Base-by-base conservation (phyloP, 257 asterid species). In the Nicotiana attenuata region DNA sequence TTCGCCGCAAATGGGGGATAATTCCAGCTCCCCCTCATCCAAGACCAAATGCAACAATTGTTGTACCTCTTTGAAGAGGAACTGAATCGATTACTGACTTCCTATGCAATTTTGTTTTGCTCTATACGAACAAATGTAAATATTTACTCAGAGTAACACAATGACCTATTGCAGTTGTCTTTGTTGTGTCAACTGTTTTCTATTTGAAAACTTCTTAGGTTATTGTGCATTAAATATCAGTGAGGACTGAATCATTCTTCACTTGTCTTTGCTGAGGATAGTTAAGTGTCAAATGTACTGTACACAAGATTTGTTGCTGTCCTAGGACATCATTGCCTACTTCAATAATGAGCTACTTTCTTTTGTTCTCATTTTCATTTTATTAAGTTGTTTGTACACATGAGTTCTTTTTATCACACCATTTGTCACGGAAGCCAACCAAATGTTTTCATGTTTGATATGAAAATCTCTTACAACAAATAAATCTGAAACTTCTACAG, bases 1-100 rank as follows among this genome's bases (percentile, higher is more conserved):
- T 96, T 81, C 97, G 97, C 47, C 88, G 83, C 33, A 92, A 82
- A 83, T 92, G 90, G 97, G 97, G 99, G 16, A 91, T 96, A 77
- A 77, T 85, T 84, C 93, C 97, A 64, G 98, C 94, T 53, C 97
- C 99, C 20, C 84, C 83, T 64, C 90, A 92, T 35, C 84, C 94
- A 47, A 84, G 81, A 56, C 77, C 78, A 20, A 83, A 56, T 68
- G 82, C 79, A 47, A 73, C 79, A 73, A 50, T 24, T 24, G 15
- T 1, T 24, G 79, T 47, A 15, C 87, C 50, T 78, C 88, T 73
- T 59, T 82, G 87, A 85, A 82, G 33, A 76, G 76, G 80, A 81
- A 16, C 16, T 20, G 65, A 53, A 26, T 53, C 73, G 76, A 59
- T 47, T 75, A 22, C 56, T 45, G 60, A 10, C 1, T 61, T 45